Evolutionary conservation across 805 yeast species (phyloP).

Genomic region (Myxozyma geophila): DNA sequence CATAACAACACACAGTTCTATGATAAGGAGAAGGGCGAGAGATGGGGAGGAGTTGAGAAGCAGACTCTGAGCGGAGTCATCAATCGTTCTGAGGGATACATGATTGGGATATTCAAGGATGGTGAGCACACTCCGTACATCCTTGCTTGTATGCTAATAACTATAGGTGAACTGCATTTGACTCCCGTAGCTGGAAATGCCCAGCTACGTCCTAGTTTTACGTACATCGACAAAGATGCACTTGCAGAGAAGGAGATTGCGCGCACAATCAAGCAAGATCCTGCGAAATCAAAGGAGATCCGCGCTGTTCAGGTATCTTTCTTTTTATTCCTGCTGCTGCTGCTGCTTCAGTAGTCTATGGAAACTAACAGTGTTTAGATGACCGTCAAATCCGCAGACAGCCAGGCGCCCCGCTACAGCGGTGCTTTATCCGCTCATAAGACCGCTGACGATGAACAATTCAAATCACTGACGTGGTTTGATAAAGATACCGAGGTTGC

Average conservation of each 20-base stretch:
- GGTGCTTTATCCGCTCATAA: conserved; percentile 73
- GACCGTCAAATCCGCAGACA: conserved; percentile 68
- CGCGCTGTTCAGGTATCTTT: conserved; percentile 61
- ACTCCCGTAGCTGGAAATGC: conserved; percentile 68
- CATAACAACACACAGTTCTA: conserved; percentile 65
- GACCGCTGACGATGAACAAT: conserved; percentile 64
- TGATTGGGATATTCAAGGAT: conserved; percentile 50
- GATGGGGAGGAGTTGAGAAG: conserved; percentile 64
- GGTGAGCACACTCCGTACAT: conserved; percentile 39
- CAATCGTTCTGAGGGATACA: conserved; percentile 43
- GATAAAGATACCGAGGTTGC: conserved; percentile 47
- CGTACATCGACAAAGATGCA: conserved; percentile 67
- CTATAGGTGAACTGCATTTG: conserved; percentile 55
- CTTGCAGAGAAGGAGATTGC: conserved; percentile 52
- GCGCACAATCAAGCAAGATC: conserved; percentile 49
- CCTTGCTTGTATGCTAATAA: neutral
- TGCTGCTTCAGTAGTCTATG: neutral
- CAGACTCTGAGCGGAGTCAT: conserved; percentile 75
- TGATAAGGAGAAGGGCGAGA: conserved; percentile 64
- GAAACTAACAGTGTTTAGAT: conserved; percentile 43
- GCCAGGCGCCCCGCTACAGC: conserved; percentile 63
- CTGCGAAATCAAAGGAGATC: conserved; percentile 51
- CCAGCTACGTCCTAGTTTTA: conserved; percentile 82
- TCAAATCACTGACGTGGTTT: conserved; percentile 52
- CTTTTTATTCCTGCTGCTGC: neutral